Base-by-base conservation (phyloP, 345 rosid species). In the Corchorus capsularis region DNA sequence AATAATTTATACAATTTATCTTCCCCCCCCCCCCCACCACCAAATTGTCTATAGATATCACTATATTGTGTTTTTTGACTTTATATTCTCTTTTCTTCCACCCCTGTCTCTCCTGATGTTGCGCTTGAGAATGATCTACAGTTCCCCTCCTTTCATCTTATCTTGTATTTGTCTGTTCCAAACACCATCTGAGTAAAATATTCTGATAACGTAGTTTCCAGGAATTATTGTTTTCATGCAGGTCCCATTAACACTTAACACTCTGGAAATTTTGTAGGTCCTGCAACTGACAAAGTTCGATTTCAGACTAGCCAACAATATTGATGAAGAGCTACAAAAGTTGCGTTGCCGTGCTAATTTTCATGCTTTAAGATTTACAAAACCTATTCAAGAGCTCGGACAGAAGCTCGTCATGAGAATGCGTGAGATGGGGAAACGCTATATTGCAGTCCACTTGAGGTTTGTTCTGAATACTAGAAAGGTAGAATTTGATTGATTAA, bases 201-300 rank as follows among this genome's bases (percentile, higher is more conserved):
- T 39, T 37, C 19, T 15, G 6, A 50, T 50, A 8, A 49, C 32
- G 8, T 19, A 32, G 52, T 32, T 69, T 49, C 59, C 27, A 69
- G 45, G 59, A 50, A 39, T 63, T 63, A 32, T 69, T 19, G 16
- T 15, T 50, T 16, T 32, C 43, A 37, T n/a, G 49, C 17, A 32
- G 17, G 17, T 35, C 4, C 73, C 63, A 17, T 72, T 27, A 27
- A 27, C 77, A 75, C 43, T 61, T 64, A 52, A 68, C 56, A n/a
- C 62, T 75, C 13, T 67, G 67, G 19, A 76, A 57, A 20, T 81
- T 69, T 84, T 83, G 84, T 91, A 96, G 99, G 99, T 92, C 83
- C 86, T 96, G 78, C 99, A 96, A 64, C 84, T 96, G 89, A 94
- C 97, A 8, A 96, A 96, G 92, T 96, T 96, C 79, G 99, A 96